phyloP scores from a whole-genome alignment of 192 early-diverging fungal genomes.

The Backusella luteola region DNA sequence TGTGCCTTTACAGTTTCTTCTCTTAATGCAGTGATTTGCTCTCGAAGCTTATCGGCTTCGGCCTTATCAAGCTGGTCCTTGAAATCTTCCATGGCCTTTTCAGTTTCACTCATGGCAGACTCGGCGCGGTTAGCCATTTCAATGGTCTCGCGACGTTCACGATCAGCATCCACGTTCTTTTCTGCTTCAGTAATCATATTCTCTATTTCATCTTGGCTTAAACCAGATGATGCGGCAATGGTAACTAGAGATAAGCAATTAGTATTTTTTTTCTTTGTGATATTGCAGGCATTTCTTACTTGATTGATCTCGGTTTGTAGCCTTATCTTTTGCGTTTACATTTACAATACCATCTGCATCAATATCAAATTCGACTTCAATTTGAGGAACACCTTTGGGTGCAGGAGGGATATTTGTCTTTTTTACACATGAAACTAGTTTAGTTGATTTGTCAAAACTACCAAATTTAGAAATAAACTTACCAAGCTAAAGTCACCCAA shows the following conservation, averaged over 20 bases:
- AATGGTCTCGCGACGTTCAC: slow-evolving; percentile 90
- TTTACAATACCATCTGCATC: slow-evolving; percentile 99
- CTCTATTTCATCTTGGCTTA: slow-evolving; percentile 93
- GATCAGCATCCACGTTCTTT: slow-evolving; percentile 88
- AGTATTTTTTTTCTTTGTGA: neutral
- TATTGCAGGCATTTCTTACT: neutral
- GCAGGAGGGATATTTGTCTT: slow-evolving; percentile 85
- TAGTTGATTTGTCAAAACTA: neutral
- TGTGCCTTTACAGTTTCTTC: slow-evolving; percentile 71
- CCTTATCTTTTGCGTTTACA: slow-evolving; percentile 95
- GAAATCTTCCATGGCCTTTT: slow-evolving; percentile 95
- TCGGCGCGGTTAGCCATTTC: slow-evolving; percentile 95
- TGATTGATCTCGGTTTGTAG: slow-evolving; percentile 93
- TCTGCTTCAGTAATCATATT: slow-evolving; percentile 95
- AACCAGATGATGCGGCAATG: slow-evolving; percentile 92
- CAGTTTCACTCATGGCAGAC: slow-evolving; percentile 86
- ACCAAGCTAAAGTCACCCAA: slow-evolving; percentile 95
- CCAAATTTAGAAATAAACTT: slow-evolving; percentile 21
- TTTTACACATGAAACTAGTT: neutral
- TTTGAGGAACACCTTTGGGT: slow-evolving; percentile 96
- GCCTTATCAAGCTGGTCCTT: slow-evolving; percentile 90
- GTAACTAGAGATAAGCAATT: slow-evolving; percentile 51
- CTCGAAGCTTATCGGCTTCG: slow-evolving; percentile 85
- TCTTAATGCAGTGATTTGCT: slow-evolving; percentile 79
- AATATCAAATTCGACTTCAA: slow-evolving; percentile 99